Base-by-base conservation (phyloP, 345 rosid genomes). In the Salix purpurea region DNA sequence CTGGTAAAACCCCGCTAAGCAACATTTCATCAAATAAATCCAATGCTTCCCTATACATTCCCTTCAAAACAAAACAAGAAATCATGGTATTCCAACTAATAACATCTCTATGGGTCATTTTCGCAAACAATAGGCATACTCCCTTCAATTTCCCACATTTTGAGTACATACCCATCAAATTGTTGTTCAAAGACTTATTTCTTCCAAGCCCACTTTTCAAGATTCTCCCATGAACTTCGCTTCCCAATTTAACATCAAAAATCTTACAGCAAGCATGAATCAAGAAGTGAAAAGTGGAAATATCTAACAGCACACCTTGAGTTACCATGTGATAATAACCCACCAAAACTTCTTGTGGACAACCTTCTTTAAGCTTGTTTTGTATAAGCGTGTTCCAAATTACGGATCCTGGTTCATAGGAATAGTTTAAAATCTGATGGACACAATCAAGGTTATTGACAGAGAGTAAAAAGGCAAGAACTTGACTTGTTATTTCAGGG, bases 161-260 rank as follows among this genome's bases (percentile, higher is more conserved):
- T 0, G 69, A 74, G 60, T 64, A 74, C n/a, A 74, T 23, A 10
- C 76, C 70, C 76, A 74, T 74, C 70, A 74, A 64, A 42, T 74
- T 74, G 32, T 74, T 74, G 58, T 19, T 65, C 69, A 74, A 28
- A 36, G 76, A 74, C 32, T 40, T 62, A 39, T 61, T 62, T 6
- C 60, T 36, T 16, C 69, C 76, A 3, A 74, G 39, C 76, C 76
- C 69, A 64, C 11, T 44, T 74, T 74, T 74, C 69, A 74, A 28
- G 64, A 74, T 74, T 58, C 76, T 74, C 21, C 70, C 69, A 74
- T 74, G 76, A 61, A 74, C 76, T 46, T 74, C 70, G 5, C 39
- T 24, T 16, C 69, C 76, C 23, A 8, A 34, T 64, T 14, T 14
- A 26, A 42, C 58, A 64, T 6, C 15, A 28, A 26, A 6, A 40